Evolutionary conservation across 129 eudicot species (phyloP).

Genomic region (Flaveria linearis): DNA sequence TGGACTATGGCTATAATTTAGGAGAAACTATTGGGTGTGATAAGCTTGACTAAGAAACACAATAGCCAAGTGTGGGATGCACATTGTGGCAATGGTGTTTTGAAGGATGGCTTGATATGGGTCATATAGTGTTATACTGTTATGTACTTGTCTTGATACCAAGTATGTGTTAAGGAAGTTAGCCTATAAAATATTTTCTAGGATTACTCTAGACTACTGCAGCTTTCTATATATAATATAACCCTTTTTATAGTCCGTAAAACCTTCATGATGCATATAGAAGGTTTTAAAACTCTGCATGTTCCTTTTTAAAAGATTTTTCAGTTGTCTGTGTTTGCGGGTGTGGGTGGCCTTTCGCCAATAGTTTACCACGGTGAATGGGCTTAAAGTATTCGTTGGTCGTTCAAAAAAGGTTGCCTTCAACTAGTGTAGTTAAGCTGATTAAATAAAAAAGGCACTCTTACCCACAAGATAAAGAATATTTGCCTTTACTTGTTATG

Average conservation of each 20-base stretch:
- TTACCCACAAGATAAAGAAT: not conserved
- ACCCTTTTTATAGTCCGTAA: not conserved
- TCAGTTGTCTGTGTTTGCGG: no score
- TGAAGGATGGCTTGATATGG: not conserved
- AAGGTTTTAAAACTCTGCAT: no score
- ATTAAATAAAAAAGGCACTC: no score
- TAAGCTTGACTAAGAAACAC: not conserved
- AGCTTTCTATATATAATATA: not conserved
- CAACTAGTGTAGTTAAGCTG: no score
- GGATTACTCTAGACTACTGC: not conserved
- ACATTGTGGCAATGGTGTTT: not conserved
- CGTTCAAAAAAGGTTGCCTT: no score
- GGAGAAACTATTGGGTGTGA: slow-evolving; percentile 3
- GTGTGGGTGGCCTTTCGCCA: no score
- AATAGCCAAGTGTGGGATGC: no score
- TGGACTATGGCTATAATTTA: not conserved
- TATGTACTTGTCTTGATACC: not conserved
- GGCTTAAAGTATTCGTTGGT: no score
- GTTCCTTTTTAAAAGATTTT: no score
- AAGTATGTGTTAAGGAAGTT: not conserved
- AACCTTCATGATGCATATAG: no score
- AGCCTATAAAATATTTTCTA: not conserved
- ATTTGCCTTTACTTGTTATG: not conserved
- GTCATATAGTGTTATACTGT: not conserved
- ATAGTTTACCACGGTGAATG: no score